Evolutionary conservation across 2,329 filamentous ascomycete species (phyloP), one percentile per base, ranked within the genome.

Genomic region (Penicillium sp.): DNA sequence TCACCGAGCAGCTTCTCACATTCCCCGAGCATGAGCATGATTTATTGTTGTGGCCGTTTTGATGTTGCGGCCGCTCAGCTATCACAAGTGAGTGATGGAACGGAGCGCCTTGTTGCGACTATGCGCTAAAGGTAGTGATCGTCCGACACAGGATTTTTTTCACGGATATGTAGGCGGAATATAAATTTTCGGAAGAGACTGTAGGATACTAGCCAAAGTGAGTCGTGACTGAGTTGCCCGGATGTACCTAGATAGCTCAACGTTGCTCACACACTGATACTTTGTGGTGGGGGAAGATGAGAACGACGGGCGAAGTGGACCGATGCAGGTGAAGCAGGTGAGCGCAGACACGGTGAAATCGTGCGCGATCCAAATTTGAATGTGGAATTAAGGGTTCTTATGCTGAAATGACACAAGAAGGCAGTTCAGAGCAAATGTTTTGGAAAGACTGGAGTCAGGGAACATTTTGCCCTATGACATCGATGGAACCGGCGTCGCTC

Each of bases 1-100:
- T 89, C 84, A 72, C 89, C 92, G 75, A 97, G 89, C 79, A 88
- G 86, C 76, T 83, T 86, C 81, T 96, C 91, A 65, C 80, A 77
- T 67, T 76, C 72, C 57, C 78, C 76, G 60, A 79, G 71, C 66
- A 79, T 76, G 48, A 54, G 60, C 62, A 65, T 65, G 62, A 51
- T 57, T 64, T 60, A 76, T 64, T 59, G 60, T 48, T 48, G 55
- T 51, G 51, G 49, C 53, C 47, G 59, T 53, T 34, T n/a, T 47
- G 57, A 53, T 40, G 55, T 57, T 26, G 56, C 57, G 45, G 61
- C 60, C 70, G 67, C 71, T 57, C 61, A 62, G n/a, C 51, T 62
- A 45, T 61, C 53, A 54, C 56, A 53, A 36, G 41, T 47, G 51
- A 30, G 53, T 56, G 50, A 51, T 51, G 43, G 55, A 19, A 44